Conservation (phyloP, 202 grass and related monocot genomes). For the Setaria viridis region DNA sequence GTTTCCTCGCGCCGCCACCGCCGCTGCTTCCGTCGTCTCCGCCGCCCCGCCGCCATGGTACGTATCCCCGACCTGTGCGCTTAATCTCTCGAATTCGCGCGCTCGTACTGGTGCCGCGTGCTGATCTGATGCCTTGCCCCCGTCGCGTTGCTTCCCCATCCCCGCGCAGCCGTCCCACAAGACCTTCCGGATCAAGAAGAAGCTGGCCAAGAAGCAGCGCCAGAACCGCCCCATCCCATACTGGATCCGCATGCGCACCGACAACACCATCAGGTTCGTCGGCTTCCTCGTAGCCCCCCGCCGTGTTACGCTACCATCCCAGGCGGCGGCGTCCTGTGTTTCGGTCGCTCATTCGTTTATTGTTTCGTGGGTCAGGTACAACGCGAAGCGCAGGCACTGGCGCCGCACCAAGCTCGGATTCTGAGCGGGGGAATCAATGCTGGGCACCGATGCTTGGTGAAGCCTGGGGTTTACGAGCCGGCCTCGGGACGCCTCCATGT, state of each 20-base stretch:
- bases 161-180: constrained; percentile 86
- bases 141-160: not conserved
- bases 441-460: not conserved
- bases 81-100: not conserved
- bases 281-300: not conserved
- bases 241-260: constrained; percentile 98
- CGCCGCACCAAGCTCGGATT: constrained; percentile 90
- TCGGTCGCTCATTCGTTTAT: not conserved
- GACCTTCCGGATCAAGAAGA: constrained; percentile 97
- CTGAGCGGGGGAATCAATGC: not conserved
- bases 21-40: not conserved
- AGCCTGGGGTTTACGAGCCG: constrained; percentile 12
- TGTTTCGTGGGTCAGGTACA: constrained; percentile 56
- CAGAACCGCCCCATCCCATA: constrained; percentile 96
- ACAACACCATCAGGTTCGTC: constrained; percentile 91
- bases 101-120: fast-evolving
- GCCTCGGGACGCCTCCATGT: not conserved
- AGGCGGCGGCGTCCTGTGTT: not conserved
- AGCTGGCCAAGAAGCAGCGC: constrained; percentile 96
- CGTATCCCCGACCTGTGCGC: not conserved
- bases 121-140: not conserved
- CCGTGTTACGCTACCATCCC: not conserved
- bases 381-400: constrained; percentile 97
- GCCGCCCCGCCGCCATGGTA: constrained; percentile 54
- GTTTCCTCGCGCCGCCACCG: constrained; percentile 62